phyloP scores from a whole-genome alignment of 116 monocot species.

The Trichopus zeylanicus region DNA sequence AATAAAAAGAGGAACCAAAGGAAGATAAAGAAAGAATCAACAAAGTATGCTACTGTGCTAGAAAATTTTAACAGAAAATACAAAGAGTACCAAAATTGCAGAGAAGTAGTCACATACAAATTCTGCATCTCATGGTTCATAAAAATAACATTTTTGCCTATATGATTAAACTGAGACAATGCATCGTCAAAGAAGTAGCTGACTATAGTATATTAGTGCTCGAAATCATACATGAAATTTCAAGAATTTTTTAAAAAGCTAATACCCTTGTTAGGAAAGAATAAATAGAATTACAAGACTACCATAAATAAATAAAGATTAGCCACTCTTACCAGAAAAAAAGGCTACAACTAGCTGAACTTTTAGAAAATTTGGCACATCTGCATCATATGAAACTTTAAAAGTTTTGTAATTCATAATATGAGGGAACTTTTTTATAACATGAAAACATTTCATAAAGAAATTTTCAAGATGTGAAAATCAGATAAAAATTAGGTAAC shows the following conservation, averaged over 20 bases:
- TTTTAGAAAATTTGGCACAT: constrained; percentile 47
- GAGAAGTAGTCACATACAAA: too few species aligned
- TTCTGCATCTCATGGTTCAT: neutral
- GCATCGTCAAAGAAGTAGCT: neutral
- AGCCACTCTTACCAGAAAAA: constrained; percentile 44
- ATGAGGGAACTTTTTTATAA: constrained; percentile 69
- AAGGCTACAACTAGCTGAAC: constrained; percentile 58
- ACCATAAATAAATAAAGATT: neutral
- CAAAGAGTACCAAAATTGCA: too few species aligned
- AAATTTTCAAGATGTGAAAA: neutral
- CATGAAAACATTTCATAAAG: constrained; percentile 23
- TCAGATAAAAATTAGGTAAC: neutral
- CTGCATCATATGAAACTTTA: constrained; percentile 36
- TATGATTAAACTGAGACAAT: neutral
- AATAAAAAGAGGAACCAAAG: too few species aligned
- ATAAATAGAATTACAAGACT: too few species aligned
- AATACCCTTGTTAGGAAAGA: neutral
- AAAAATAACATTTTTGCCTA: neutral
- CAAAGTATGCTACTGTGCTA: too few species aligned
- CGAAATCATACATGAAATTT: neutral
- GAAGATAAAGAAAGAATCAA: too few species aligned
- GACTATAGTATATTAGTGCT: neutral
- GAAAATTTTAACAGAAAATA: too few species aligned
- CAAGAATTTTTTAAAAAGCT: too few species aligned
- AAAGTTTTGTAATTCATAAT: constrained; percentile 54